A percentile compares a stretch with the other conserved stretches of the same genome.
Evolutionary conservation across 2,329 filamentous ascomycete species (phyloP).

Genomic region (Diaporthe helianthi): DNA sequence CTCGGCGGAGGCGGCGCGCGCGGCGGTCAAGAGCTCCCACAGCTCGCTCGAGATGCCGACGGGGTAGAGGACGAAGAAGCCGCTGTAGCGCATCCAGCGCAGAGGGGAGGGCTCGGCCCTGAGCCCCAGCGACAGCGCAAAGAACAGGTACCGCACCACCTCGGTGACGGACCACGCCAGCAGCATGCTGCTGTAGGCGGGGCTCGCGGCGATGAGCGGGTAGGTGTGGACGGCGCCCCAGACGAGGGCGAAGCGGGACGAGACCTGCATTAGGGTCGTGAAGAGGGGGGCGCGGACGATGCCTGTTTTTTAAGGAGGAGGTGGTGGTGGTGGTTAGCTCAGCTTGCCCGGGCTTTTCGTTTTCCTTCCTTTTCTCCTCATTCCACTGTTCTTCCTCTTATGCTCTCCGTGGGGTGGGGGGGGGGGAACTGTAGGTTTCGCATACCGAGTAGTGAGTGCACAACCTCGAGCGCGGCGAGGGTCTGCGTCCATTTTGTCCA

Average conservation of each 20-base stretch:
- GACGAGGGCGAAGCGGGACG: constrained; percentile 84
- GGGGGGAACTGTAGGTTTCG: neutral
- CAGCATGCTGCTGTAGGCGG: constrained; percentile 79
- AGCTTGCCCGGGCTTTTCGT: too few relatives aligned
- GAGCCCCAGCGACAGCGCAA: constrained; percentile 71
- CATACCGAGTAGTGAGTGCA: constrained; percentile 80
- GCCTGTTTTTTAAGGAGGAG: constrained; percentile 59
- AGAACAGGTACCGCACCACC: constrained; percentile 92
- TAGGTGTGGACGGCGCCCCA: constrained; percentile 84
- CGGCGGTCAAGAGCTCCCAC: constrained; percentile 75
- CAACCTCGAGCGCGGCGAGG: constrained; percentile 79
- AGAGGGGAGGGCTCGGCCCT: constrained; percentile 69
- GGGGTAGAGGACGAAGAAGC: constrained; percentile 92
- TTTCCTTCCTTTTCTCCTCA: neutral
- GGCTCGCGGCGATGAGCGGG: constrained; percentile 66
- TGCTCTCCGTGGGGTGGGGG: neutral
- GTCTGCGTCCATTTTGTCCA: constrained; percentile 85
- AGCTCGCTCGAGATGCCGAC: constrained; percentile 90
- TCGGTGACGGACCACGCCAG: constrained; percentile 90
- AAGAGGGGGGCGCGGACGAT: constrained; percentile 84
- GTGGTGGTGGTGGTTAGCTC: neutral
- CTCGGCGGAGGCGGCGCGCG: constrained; percentile 61
- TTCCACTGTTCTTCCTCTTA: too few relatives aligned
- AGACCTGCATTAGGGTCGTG: constrained; percentile 91
- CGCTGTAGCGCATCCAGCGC: constrained; percentile 88